Evolutionary conservation across 805 yeast genomes (phyloP).

Genomic region (Candida maltosa): DNA sequence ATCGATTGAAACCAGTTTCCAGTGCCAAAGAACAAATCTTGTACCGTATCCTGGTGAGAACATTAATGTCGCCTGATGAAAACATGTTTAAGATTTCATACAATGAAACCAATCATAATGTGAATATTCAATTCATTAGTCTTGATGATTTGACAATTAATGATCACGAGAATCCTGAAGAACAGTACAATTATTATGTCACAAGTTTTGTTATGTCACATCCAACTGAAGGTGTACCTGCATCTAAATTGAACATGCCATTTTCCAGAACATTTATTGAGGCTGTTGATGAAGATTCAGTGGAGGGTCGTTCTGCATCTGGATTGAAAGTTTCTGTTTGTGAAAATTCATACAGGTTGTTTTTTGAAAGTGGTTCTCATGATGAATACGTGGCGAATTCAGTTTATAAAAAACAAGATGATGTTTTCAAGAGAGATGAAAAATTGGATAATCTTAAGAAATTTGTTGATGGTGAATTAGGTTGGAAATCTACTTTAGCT

Average conservation of each 20-base stretch:
- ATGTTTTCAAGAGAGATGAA: constrained; percentile 21
- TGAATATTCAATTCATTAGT: constrained; percentile 78
- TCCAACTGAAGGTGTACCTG: constrained; percentile 94
- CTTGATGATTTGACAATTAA: constrained; percentile 81
- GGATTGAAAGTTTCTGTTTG: constrained; percentile 76
- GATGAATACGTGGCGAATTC: constrained; percentile 74
- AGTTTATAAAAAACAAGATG: constrained; percentile 39
- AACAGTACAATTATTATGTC: constrained; percentile 88
- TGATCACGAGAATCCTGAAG: constrained; percentile 68
- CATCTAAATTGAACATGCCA: constrained; percentile 74
- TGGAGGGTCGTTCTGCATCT: constrained; percentile 65
- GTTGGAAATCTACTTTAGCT: constrained; percentile 50
- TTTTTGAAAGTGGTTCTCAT: constrained; percentile 73
- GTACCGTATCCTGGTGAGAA: constrained; percentile 83
- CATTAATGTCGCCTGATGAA: constrained; percentile 76
- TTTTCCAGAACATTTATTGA: constrained; percentile 62
- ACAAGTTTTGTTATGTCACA: constrained; percentile 92
- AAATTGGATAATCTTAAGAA: constrained; percentile 31
- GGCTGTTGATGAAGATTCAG: constrained; percentile 50
- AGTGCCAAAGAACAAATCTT: constrained; percentile 85
- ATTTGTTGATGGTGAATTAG: constrained; percentile 48
- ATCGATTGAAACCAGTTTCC: constrained; percentile 60
- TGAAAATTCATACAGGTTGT: constrained; percentile 72
- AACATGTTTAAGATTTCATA: constrained; percentile 87
- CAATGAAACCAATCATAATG: constrained; percentile 48